phyloP scores from a whole-genome alignment of 2,329 filamentous ascomycete genomes.

The Xylaria digitata region DNA sequence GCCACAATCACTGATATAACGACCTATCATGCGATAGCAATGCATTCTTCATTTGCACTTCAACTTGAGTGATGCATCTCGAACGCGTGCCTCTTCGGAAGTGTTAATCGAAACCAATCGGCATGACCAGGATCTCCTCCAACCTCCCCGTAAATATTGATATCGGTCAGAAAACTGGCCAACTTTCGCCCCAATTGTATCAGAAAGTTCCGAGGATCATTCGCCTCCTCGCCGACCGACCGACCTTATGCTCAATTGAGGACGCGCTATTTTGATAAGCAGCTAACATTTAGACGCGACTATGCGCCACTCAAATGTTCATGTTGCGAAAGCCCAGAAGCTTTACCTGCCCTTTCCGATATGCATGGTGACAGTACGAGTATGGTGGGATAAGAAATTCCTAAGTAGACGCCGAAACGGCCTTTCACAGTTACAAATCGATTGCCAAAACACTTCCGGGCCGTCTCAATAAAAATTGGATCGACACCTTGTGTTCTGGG shows the following conservation, averaged over 20 bases:
- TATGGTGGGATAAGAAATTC: conserved; percentile 3
- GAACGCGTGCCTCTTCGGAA: conserved; percentile 31
- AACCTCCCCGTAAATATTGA: conserved; percentile 40
- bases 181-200: conserved; percentile 37
- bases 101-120: conserved; percentile 30
- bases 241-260: conserved; percentile 19
- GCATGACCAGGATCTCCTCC: conserved; percentile 31
- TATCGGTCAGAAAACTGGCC: conserved; percentile 42
- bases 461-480: conserved; percentile 16
- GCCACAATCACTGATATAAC: conserved; percentile 22
- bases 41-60: conserved; percentile 19
- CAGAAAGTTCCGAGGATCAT: conserved; percentile 32
- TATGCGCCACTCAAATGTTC: conserved; percentile 24
- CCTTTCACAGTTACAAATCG: conserved; percentile 18
- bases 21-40: conserved; percentile 22
- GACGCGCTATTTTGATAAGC: conserved; percentile 28
- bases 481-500: conserved; percentile 16
- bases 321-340: conserved; percentile 17
- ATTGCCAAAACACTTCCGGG: conserved; percentile 10
- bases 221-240: conserved; percentile 20
- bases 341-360: conserved; percentile 15
- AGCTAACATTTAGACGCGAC: conserved; percentile 30
- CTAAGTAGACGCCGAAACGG: conserved; percentile 21
- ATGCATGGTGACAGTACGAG: conserved; percentile 6
- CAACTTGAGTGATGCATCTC: conserved; percentile 20